Base-by-base conservation (phyloP, 192 early-diverging fungal genomes). In the Coemansia sp. region DNA sequence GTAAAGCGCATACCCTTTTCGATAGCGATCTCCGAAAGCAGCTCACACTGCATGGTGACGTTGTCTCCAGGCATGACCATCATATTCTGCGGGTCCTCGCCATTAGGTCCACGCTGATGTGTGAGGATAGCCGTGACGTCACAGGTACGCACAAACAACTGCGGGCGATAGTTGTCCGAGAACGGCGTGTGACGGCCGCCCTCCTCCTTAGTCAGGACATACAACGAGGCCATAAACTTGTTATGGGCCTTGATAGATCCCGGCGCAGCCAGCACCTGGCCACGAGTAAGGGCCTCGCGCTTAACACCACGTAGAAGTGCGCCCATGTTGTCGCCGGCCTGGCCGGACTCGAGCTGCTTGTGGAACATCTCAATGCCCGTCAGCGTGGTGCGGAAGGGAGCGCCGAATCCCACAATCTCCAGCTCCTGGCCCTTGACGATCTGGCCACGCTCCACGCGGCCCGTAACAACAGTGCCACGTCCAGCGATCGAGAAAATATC, bases 361-460 rank as follows among this genome's bases (percentile, higher is more conserved):
- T 96, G 96, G 94, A 97, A 97, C 95, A 98, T 98, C 81, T 99
- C 97, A 67, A 99, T 90, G 68, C 96, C 94, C n/a, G 94, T 99
- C 64, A 98, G 85, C 17, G 88, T 96, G 64, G 96, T 97, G 89
- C 96, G 96, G 70, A 89, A 82, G 59, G 90, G 91, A 22, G 87
- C 83, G 19, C 95, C 95, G 75, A 90, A 94, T 62, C 97, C 97
- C 67, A 99, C 91, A 80, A 99, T 89, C 86, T 99, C 97, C 62
- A 99, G 89, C 86, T 98, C 95, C 70, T 88, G 85, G 75, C 96
- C 96, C 90, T 97, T 98, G 65, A 82, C 88, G 72, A 95, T 90
- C 66, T 89, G 84, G 55, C 97, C 97, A 77, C 96, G 91, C 83
- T 97, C 95, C 42, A 98, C 94, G 77, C 95, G 89, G 41, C 97